Base-by-base conservation (phyloP, 164 flowering plant species). In the Magnolia kwangsiensis region DNA sequence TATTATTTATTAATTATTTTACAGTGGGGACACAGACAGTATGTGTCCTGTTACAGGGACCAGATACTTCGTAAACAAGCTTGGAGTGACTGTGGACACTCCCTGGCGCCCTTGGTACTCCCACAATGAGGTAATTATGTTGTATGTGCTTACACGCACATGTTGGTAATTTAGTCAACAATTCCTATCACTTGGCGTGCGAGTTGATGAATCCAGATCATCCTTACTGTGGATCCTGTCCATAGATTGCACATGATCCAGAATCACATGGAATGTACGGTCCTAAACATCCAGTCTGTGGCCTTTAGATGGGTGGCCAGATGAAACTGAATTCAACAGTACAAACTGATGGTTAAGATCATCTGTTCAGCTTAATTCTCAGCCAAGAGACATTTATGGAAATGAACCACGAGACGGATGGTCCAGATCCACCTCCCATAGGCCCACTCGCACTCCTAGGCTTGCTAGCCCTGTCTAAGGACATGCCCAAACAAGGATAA, bases 41-140 rank as follows among this genome's bases (percentile, higher is more conserved):
- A 49, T 66, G 4, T 81, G 78, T n/a, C 81, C 83, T 18, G 81
- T 84, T 29, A 84, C 83, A 68, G 61, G 83, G 7, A 75, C 84
- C 8, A 80, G 78, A 67, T 78, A 80, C 74, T 78, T 83, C 4
- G 61, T 84, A 1, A 72, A 82, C 73, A 76, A 37, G 18, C 45
- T 84, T 11, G 72, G 79, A 58, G 80, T 75, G 23, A 74, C 82
- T 3, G 27, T 79, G 0, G 50, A 72, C 74, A 79, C 74, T 29
- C 18, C 76, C 19, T 84, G 87, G 85, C 61, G 69, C 18, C 82
- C 87, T 16, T 84, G 87, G 87, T 84, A 74, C 79, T 61, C 68
- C 61, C 63, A 80, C 24, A 14, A 73, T 18, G 84, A 80, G 83
- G 83, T 84, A 76, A 64, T 37, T 37, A 3, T 37, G 45, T 37